Conservation (phyloP, 139 green algal species). For the Marvania coccoides region DNA sequence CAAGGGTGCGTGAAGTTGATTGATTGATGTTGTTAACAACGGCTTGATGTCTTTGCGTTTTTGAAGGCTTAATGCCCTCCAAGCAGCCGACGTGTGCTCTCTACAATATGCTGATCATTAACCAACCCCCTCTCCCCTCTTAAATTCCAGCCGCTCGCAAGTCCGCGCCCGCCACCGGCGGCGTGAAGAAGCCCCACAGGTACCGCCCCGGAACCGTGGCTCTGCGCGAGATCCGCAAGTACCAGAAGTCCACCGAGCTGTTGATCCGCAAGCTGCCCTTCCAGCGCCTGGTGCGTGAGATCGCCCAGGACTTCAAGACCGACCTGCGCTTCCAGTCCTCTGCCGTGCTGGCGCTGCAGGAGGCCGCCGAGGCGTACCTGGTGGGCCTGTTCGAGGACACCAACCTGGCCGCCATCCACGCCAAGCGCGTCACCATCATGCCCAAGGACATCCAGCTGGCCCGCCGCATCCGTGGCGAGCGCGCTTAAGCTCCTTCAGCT, state of each 20-base stretch:
- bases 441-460: conserved; percentile 69
- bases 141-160: conserved; percentile 78
- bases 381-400: conserved; percentile 98
- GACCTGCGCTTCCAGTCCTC: conserved; percentile 96
- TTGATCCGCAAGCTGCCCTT: conserved; percentile 97
- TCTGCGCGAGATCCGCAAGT: conserved; percentile 90
- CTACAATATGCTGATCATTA: too few relatives aligned
- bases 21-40: too few relatives aligned
- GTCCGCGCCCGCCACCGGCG: conserved; percentile 78
- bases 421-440: conserved; percentile 84
- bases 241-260: conserved; percentile 89
- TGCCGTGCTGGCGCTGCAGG: conserved; percentile 91
- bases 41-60: too few relatives aligned
- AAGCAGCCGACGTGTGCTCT: too few relatives aligned
- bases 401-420: conserved; percentile 94
- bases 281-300: conserved; percentile 94
- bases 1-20: too few relatives aligned
- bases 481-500: conserved; percentile 12
- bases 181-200: conserved; percentile 86
- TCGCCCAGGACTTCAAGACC: conserved; percentile 99
- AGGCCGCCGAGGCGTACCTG: conserved; percentile 95
- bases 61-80: too few relatives aligned
- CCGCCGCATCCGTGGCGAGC: conserved; percentile 53
- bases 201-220: conserved; percentile 86
- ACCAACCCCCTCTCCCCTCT: not conserved